Evolutionary conservation across 768 basidiomycete species (phyloP).

Genomic region (Naematelia encephala): DNA sequence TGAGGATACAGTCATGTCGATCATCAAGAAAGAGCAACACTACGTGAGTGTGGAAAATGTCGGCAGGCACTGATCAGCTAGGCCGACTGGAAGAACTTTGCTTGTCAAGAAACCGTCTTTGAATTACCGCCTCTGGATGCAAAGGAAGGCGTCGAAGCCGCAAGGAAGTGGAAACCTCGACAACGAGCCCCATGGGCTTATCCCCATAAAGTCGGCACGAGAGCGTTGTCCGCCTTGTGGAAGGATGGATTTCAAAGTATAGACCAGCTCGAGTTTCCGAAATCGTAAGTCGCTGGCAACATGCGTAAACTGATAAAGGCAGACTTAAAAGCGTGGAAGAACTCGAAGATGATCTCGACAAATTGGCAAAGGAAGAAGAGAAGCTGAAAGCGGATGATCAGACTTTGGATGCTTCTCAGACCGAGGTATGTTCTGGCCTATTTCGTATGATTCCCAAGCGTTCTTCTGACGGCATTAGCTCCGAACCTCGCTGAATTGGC

Average conservation of each 20-base stretch:
- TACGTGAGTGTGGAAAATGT: slow-evolving; percentile 25
- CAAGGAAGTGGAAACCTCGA: slow-evolving; percentile 19
- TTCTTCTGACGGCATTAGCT: slow-evolving; percentile 8
- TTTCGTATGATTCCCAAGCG: too few species aligned
- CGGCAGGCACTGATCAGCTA: slow-evolving; percentile 8
- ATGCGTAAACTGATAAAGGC: neutral
- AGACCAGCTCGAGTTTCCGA: slow-evolving; percentile 38
- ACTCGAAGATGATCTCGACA: slow-evolving; percentile 28
- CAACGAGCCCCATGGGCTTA: slow-evolving; percentile 23
- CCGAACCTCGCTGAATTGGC: slow-evolving; percentile 32
- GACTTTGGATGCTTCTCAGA: slow-evolving; percentile 29
- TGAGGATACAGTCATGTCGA: slow-evolving; percentile 38
- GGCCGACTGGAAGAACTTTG: slow-evolving; percentile 48
- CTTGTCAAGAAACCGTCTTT: slow-evolving; percentile 37
- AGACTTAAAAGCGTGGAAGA: slow-evolving; percentile 19
- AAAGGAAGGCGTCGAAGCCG: slow-evolving; percentile 21
- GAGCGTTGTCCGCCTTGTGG: slow-evolving; percentile 35
- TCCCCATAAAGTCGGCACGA: slow-evolving; percentile 31
- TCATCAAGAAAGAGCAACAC: slow-evolving; percentile 36
- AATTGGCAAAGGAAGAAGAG: slow-evolving; percentile 33
- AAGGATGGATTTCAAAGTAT: slow-evolving; percentile 29
- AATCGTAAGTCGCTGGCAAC: slow-evolving; percentile 20
- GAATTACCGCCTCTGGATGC: slow-evolving; percentile 35
- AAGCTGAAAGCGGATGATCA: slow-evolving; percentile 20
- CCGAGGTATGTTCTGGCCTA: slow-evolving; percentile 24